These are phyloP conservation scores for Xylaria arbuscula DNA, from an alignment of 2,329 filamentous ascomycete species.

Conservation along the genomic window DNA sequence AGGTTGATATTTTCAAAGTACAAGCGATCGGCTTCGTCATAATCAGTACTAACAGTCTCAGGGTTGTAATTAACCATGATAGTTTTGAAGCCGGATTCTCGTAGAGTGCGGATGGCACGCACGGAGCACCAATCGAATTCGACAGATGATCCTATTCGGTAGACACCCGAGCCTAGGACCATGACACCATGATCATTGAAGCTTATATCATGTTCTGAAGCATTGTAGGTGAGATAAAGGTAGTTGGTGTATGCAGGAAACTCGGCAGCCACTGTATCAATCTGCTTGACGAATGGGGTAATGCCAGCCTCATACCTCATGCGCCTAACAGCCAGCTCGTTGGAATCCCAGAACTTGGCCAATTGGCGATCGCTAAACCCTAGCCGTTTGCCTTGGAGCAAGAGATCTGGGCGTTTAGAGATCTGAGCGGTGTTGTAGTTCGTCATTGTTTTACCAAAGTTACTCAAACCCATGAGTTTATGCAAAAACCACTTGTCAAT, in stretches of 20 bases:
- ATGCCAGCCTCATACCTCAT: conserved; percentile 88
- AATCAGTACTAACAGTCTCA: conserved; percentile 90
- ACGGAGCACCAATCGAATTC: conserved; percentile 99
- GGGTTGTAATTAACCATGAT: conserved; percentile 87
- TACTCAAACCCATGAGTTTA: conserved; percentile 88
- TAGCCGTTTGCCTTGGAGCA: conserved; percentile 89
- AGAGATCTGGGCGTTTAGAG: conserved; percentile 70
- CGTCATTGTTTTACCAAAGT: conserved; percentile 85
- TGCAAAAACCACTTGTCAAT: conserved; percentile 99
- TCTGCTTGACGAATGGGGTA: conserved; percentile 93
- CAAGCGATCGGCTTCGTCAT: conserved; percentile 91
- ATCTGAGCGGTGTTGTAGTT: conserved; percentile 73
- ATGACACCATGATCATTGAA: conserved; percentile 95
- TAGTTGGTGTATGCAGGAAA: conserved; percentile 97
- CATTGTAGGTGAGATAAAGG: conserved; percentile 96
- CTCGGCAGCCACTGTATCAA: conserved; percentile 97
- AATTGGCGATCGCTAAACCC: conserved; percentile 95
- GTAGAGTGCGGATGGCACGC: conserved; percentile 88
- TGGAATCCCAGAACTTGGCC: conserved; percentile 93
- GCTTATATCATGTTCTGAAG: conserved; percentile 80
- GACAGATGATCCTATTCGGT: conserved; percentile 96
- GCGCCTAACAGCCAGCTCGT: conserved; percentile 88
- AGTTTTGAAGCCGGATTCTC: conserved; percentile 87
- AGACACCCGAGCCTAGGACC: conserved; percentile 95
- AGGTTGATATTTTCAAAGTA: conserved; percentile 97